Conservation (phyloP, 768 basidiomycete species). For the Boletus sp. region DNA sequence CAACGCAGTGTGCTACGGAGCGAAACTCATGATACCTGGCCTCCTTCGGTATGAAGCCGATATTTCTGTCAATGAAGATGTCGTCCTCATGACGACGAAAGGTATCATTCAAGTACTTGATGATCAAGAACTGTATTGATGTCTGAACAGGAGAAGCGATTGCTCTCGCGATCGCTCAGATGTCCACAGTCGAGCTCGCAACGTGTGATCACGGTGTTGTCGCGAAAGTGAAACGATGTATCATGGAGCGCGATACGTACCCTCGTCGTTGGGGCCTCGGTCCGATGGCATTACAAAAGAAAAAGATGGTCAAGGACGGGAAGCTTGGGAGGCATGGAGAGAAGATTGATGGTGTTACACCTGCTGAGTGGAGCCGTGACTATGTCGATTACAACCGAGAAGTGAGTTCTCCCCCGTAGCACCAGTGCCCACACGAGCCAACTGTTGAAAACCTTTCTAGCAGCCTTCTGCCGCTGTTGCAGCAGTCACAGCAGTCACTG, state of each 20-base stretch:
- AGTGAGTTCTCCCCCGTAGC: conserved; percentile 30
- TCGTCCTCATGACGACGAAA: conserved; percentile 99
- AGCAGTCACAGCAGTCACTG: conserved; percentile 19
- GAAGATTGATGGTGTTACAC: conserved; percentile 83
- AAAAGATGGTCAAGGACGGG: conserved; percentile 98
- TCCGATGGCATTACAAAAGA: conserved; percentile 96
- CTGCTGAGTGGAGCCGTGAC: conserved; percentile 85
- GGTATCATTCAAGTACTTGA: conserved; percentile 42
- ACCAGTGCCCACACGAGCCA: not conserved
- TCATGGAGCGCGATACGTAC: conserved; percentile 99
- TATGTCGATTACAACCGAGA: conserved; percentile 92
- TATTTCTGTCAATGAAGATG: conserved; percentile 92
- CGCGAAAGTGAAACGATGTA: conserved; percentile 98
- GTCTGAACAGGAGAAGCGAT: conserved; percentile 75
- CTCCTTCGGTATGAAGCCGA: conserved; percentile 94
- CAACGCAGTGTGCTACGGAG: conserved; percentile 98
- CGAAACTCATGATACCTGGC: conserved; percentile 99
- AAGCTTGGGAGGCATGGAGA: conserved; percentile 95
- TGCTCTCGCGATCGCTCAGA: conserved; percentile 91
- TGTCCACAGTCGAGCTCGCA: conserved; percentile 97
- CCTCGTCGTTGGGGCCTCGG: conserved; percentile 98
- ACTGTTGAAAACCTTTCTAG: conserved; percentile 23
- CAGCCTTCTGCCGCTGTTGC: conserved; percentile 40
- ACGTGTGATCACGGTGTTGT: conserved; percentile 99
- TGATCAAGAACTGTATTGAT: not conserved